Base-by-base conservation (phyloP, 306 rosid genomes). In the Quercus glauca region DNA sequence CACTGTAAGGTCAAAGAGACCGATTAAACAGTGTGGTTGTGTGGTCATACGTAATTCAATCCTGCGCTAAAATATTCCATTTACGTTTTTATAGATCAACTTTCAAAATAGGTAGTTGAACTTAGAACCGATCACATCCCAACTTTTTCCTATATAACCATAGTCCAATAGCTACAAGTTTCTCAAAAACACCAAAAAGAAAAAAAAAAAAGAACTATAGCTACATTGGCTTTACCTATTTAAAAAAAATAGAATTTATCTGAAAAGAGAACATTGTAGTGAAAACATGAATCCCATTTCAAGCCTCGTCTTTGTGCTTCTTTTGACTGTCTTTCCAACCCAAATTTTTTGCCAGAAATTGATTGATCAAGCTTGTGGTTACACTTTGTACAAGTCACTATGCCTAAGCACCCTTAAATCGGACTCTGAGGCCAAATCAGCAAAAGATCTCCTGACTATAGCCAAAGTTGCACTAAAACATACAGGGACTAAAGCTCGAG, bases 331-430 rank as follows among this genome's bases (percentile, higher is more conserved):
- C 18, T 75, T 29, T 20, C 58, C 12, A 21, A 2, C 5, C 37
- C 41, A 45, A 21, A 41, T 41, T 26, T 43, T 7, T 23, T 56
- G 58, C 13, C 14, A 19, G 3, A 20, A 14, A 15, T 58, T 75
- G 61, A 75, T 80, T 53, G 6, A 23, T 1, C 2, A 58, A 57
- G 64, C 79, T 6, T 80, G 84, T 51, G 53, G 19, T 11, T 19
- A 0, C 14, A 20, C 80, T 9, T 3, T 19, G 71, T 25, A 31
- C 75, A 74, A 74, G 61, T 56, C 43, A 6, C 2, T 65, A 11
- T 80, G 84, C 60, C 17, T 0, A 37, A 15, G 28, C 9, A 80
- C 60, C 1, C 63, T 80, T 17, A 4, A 55, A 13, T 26, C 65
- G 6, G 76, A 80, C 61, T 18, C 72, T 12, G 3, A 33, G 5